Percentiles rank a stretch among this genome's conserved stretches.
phyloP scores from a whole-genome alignment of 768 basidiomycete species.

The Podaxis pistillaris region DNA sequence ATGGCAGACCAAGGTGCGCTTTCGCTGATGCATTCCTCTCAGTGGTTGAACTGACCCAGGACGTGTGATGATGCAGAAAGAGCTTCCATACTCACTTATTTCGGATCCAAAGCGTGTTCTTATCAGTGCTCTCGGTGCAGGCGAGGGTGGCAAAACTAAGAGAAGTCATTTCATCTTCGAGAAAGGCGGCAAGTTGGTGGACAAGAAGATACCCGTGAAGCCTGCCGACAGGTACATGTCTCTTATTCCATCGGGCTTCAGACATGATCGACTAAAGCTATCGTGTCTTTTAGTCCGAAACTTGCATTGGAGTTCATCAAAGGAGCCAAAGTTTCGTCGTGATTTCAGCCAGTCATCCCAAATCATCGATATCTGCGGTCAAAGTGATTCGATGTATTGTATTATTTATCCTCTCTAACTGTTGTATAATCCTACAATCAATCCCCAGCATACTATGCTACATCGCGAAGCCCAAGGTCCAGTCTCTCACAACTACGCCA shows the following conservation, averaged over 20 bases:
- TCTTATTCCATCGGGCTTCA: not conserved
- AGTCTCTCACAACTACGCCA: not conserved
- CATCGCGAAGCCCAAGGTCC: not conserved
- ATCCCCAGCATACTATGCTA: not conserved
- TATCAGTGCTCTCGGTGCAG: conserved; percentile 81
- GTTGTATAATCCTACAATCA: not conserved
- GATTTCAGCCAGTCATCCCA: not conserved
- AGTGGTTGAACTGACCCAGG: not conserved
- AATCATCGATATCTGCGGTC: not conserved
- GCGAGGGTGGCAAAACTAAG: conserved; percentile 77
- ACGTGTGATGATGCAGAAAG: conserved; percentile 51
- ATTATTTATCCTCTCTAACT: not conserved
- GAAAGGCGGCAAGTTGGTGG: conserved; percentile 85
- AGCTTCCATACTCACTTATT: conserved; percentile 80
- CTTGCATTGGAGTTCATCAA: conserved; percentile 9
- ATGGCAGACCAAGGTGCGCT: conserved; percentile 81
- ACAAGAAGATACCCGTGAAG: conserved; percentile 83
- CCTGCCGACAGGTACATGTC: conserved; percentile 72
- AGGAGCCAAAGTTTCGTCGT: not conserved
- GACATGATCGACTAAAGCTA: not conserved
- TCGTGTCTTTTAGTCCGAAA: conserved; percentile 5
- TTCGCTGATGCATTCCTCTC: not conserved
- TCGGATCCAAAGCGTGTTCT: conserved; percentile 85
- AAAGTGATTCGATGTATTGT: not conserved
- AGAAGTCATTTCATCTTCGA: conserved; percentile 94